Conservation (phyloP, 768 basidiomycete genomes). For the Suillus plorans region DNA sequence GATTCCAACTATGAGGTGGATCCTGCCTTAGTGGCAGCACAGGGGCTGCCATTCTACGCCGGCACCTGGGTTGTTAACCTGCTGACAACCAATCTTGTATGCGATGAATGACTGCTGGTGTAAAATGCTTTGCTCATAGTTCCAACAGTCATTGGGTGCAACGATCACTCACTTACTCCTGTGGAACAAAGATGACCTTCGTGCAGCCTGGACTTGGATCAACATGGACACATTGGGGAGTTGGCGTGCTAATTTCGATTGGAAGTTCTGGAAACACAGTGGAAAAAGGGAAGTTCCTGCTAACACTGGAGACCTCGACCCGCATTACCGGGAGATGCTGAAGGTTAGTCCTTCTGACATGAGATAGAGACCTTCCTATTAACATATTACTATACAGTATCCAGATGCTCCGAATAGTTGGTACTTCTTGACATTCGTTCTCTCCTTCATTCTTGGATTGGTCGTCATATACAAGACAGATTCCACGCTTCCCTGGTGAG, state of each 20-base stretch:
- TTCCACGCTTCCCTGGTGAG: conserved; percentile 56
- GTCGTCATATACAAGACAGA: conserved; percentile 52
- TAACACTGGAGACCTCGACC: conserved; percentile 44
- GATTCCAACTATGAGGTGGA: conserved; percentile 53
- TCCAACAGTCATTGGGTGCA: conserved; percentile 41
- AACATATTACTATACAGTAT: conserved; percentile 22
- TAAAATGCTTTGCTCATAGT: conserved; percentile 22
- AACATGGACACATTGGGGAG: conserved; percentile 27
- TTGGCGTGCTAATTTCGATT: conserved; percentile 38
- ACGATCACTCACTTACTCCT: conserved; percentile 51
- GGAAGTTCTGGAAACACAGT: conserved; percentile 34
- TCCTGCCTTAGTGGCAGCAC: conserved; percentile 42
- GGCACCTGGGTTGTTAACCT: conserved; percentile 24
- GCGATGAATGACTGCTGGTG: neutral
- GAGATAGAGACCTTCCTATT: neutral
- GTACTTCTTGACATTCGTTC: conserved; percentile 28
- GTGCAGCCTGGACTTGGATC: conserved; percentile 47
- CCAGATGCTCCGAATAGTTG: conserved; percentile 33
- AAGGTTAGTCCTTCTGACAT: conserved; percentile 29
- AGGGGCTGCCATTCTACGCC: conserved; percentile 35
- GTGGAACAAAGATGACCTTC: conserved; percentile 54
- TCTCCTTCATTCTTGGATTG: conserved; percentile 50
- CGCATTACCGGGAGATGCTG: conserved; percentile 55
- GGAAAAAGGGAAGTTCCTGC: conserved; percentile 26
- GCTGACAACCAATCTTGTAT: conserved; percentile 15